phyloP scores from a whole-genome alignment of 805 yeast genomes.

The Saturnispora besseyi region DNA sequence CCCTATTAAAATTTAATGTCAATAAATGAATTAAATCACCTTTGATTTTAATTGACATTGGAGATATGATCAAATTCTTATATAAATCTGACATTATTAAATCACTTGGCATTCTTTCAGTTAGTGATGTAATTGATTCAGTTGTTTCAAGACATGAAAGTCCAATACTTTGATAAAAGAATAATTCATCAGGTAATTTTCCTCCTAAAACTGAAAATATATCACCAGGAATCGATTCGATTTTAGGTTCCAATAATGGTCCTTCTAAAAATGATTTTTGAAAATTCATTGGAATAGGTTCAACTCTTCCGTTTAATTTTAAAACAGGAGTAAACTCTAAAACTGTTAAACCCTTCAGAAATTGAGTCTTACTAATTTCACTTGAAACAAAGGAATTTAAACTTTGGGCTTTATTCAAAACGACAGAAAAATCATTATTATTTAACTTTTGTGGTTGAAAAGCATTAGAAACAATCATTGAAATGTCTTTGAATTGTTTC shows the following conservation, averaged over 20 bases:
- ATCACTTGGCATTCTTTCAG: conserved; percentile 60
- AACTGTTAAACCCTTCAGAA: conserved; percentile 61
- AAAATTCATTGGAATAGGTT: conserved; percentile 32
- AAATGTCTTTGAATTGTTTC: conserved; percentile 64
- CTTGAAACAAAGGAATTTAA: conserved; percentile 15
- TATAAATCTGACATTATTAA: conserved; percentile 49
- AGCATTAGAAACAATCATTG: conserved; percentile 71
- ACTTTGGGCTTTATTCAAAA: neutral
- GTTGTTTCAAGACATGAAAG: conserved; percentile 53
- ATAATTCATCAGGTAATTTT: conserved; percentile 77
- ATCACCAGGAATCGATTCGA: conserved; percentile 56
- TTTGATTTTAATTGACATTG: conserved; percentile 39
- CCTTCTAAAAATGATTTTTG: conserved; percentile 16
- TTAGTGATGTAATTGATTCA: conserved; percentile 54
- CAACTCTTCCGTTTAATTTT: conserved; percentile 59
- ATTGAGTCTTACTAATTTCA: conserved; percentile 35
- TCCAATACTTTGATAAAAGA: conserved; percentile 75
- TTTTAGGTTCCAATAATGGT: conserved; percentile 8
- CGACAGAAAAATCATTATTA: conserved; percentile 7
- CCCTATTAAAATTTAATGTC: conserved; percentile 69
- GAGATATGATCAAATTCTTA: conserved; percentile 41
- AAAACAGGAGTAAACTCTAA: conserved; percentile 68
- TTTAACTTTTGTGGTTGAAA: conserved; percentile 59
- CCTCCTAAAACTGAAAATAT: conserved; percentile 75
- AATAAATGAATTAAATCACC: conserved; percentile 58